Conservation (phyloP, 2,329 filamentous ascomycete genomes). For the Talaromyces atroroseus region DNA sequence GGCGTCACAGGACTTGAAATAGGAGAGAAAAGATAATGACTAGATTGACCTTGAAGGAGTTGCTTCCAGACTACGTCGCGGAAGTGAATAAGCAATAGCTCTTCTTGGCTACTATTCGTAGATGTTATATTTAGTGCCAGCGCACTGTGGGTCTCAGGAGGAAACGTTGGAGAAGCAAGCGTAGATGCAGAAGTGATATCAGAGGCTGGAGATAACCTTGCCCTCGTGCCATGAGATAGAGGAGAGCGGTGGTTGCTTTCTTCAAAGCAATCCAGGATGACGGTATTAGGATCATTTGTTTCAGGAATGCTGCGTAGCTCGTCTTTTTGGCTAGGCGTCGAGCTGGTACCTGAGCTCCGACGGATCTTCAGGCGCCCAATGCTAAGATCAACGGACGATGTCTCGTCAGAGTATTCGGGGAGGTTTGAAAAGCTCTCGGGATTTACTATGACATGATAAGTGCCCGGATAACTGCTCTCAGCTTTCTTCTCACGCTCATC, state of each 20-base stretch:
- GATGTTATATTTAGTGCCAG: conserved; percentile 16
- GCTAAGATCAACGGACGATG: conserved; percentile 22
- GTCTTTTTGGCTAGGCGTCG: conserved; percentile 25
- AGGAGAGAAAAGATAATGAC: conserved; percentile 17
- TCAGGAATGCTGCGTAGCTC: conserved; percentile 19
- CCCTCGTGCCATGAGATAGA: conserved; percentile 25
- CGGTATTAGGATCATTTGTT: conserved; percentile 42
- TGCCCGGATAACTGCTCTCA: conserved; percentile 46
- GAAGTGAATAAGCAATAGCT: conserved; percentile 35
- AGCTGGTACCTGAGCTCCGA: conserved; percentile 23
- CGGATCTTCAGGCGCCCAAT: conserved; percentile 19
- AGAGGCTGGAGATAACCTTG: conserved; percentile 31
- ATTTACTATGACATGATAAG: conserved; percentile 52
- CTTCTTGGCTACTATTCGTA: conserved; percentile 26
- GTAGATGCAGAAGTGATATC: conserved; percentile 25
- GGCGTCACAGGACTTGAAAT: conserved; percentile 22
- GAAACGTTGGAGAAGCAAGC: conserved; percentile 21
- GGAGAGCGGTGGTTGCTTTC: conserved; percentile 34
- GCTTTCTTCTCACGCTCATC: conserved; percentile 56
- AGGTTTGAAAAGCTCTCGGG: conserved; percentile 49
- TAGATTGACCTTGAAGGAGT: conserved; percentile 28
- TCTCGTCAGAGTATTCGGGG: conserved; percentile 45
- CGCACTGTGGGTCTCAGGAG: conserved; percentile 19
- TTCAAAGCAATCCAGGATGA: conserved; percentile 48
- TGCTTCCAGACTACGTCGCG: conserved; percentile 39